Conservation (phyloP, 495 filamentous ascomycete species). For the Lophiotrema nucula region DNA sequence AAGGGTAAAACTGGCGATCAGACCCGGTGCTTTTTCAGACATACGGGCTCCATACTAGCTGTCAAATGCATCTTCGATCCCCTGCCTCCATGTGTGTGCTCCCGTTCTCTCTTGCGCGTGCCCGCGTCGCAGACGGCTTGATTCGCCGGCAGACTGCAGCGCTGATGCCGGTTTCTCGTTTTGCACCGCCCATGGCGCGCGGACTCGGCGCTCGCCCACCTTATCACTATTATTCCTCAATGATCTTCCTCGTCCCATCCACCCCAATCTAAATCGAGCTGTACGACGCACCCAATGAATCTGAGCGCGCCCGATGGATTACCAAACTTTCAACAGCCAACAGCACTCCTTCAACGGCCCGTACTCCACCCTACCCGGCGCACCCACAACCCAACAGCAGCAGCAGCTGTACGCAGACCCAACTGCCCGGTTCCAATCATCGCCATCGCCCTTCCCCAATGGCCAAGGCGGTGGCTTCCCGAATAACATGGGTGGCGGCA, state of each 20-base stretch:
- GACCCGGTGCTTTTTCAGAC: background rate
- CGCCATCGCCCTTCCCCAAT: constrained; percentile 19
- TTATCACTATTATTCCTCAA: constrained; percentile 23
- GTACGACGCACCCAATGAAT: constrained; percentile 33
- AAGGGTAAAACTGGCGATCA: background rate
- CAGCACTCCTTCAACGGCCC: constrained; percentile 20
- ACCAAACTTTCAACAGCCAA: constrained; percentile 34
- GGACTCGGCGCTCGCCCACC: background rate
- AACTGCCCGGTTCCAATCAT: constrained; percentile 26
- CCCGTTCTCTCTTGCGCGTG: background rate
- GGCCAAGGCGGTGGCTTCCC: constrained; percentile 22
- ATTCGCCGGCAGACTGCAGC: too few species aligned
- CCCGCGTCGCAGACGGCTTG: too few species aligned
- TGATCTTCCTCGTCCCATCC: constrained; percentile 19
- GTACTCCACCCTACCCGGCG: constrained; percentile 14
- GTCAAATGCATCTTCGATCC: background rate
- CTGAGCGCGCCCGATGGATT: constrained; percentile 32
- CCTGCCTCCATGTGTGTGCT: background rate
- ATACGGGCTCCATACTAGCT: background rate
- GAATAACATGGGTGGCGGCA: constrained; percentile 20
- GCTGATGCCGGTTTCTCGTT: too few species aligned
- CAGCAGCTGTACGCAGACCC: constrained; percentile 33
- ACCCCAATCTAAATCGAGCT: constrained; percentile 34
- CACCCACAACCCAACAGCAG: constrained; percentile 26
- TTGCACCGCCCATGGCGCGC: constrained; percentile 1